Evolutionary conservation across 345 rosid species (phyloP).

Genomic region (Triadica sebifera): DNA sequence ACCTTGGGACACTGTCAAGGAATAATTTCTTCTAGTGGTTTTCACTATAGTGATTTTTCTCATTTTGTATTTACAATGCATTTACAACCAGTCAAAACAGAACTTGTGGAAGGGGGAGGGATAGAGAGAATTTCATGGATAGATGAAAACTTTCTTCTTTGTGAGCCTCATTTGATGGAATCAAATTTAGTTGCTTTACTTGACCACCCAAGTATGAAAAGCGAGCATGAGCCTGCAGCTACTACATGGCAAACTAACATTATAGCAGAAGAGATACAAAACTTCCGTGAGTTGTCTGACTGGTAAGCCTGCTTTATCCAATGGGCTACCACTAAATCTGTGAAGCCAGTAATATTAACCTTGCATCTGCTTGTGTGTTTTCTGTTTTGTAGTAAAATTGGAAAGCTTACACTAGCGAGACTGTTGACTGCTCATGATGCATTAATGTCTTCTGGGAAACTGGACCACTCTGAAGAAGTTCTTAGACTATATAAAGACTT

Average conservation of each 20-base stretch:
- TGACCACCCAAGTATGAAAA: conserved; percentile 33
- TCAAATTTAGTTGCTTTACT: conserved; percentile 32
- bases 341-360: conserved; percentile 7
- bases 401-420: conserved; percentile 89
- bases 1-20: conserved; percentile 64
- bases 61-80: conserved; percentile 44
- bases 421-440: conserved; percentile 68
- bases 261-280: conserved; percentile 52
- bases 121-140: conserved; percentile 50
- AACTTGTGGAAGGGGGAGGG: conserved; percentile 31
- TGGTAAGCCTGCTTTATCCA: conserved; percentile 45
- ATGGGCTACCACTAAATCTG: conserved; percentile 12
- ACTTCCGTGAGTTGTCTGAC: conserved; percentile 53
- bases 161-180: conserved; percentile 36
- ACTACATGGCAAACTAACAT: conserved; percentile 55
- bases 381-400: conserved; percentile 69
- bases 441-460: conserved; percentile 31
- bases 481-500: conserved; percentile 61
- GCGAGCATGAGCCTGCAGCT: conserved; percentile 29
- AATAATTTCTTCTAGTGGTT: conserved; percentile 62
- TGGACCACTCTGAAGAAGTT: conserved; percentile 55
- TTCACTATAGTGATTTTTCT: conserved; percentile 39
- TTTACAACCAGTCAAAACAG: conserved; percentile 28
- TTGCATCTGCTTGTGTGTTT: not conserved
- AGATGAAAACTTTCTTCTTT: conserved; percentile 46